Base-by-base conservation (phyloP, 75 land plant species). In the Azolla pinnata region DNA sequence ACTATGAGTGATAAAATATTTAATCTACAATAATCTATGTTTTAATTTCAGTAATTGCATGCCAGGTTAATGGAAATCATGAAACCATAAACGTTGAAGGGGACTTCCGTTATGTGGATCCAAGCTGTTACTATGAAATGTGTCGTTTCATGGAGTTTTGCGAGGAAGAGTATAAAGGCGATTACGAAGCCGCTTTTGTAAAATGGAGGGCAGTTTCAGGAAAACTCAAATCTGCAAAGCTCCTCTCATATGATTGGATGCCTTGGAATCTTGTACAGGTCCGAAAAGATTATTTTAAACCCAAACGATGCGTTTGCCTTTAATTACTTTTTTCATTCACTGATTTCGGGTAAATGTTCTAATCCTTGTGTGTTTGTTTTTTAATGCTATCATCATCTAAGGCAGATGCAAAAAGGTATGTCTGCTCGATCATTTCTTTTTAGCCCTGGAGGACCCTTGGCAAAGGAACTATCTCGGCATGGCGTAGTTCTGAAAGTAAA, bases 31-130 rank as follows among this genome's bases (percentile, higher is more conserved):
- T n/a, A n/a, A n/a, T n/a, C n/a, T n/a, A n/a, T n/a, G n/a, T n/a
- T n/a, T n/a, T n/a, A n/a, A n/a, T n/a, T n/a, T n/a, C n/a, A n/a
- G n/a, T n/a, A n/a, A n/a, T n/a, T n/a, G n/a, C n/a, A n/a, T n/a
- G n/a, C n/a, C n/a, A 88, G 97, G 75, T 92, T 8, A 78, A 84
- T 73, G 98, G 98, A 26, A 92, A 92, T 60, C 98, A 92, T 66
- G 98, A 92, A 66, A 85, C 98, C 44, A 88, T 92, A 84, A 92
- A 92, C 67, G 85, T 92, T 5, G 87, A 79, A 56, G 89, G 87
- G 59, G 98, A 92, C 71, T 92, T 92, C 52, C 76, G 90, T 35
- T 85, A 81, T 73, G 93, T 81, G 66, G 75, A 83, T 62, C 73
- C 78, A 18, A 75, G 79, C 4, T 89, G 75, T 23, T 92, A 81